phyloP scores from a whole-genome alignment of 2,329 filamentous ascomycete genomes.

The Ascochyta lentis region DNA sequence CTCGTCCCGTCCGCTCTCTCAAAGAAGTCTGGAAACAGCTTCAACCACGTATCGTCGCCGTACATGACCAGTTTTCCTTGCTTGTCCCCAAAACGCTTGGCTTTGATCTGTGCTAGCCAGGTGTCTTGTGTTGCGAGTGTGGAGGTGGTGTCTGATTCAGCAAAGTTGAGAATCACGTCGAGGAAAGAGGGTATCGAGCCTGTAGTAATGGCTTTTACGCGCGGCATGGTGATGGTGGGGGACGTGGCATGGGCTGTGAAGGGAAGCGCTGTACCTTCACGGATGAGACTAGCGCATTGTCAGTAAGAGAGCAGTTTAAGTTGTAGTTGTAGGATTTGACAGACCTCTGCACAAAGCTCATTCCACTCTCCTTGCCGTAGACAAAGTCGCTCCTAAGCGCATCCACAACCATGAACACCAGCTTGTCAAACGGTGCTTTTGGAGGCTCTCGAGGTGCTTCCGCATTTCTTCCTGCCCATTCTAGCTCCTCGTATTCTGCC shows the following conservation, averaged over 20 bases:
- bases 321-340: conserved; percentile 10
- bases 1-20: conserved; percentile 88
- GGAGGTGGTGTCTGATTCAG: conserved; percentile 90
- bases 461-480: conserved; percentile 53
- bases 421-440: conserved; percentile 78
- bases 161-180: conserved; percentile 94
- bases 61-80: conserved; percentile 84
- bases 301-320: not conserved
- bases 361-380: conserved; percentile 79
- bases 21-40: conserved; percentile 91
- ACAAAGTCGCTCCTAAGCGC: conserved; percentile 91
- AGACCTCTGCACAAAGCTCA: conserved; percentile 86
- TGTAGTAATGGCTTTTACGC: conserved; percentile 95
- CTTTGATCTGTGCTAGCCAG: conserved; percentile 92
- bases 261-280: conserved; percentile 80
- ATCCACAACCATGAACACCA: conserved; percentile 98
- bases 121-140: conserved; percentile 89
- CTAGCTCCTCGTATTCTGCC: conserved; percentile 68
- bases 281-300: conserved; percentile 70
- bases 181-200: conserved; percentile 98
- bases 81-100: conserved; percentile 52
- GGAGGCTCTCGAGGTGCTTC: conserved; percentile 53
- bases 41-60: conserved; percentile 97
- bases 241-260: conserved; percentile 97
- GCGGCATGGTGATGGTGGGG: conserved; percentile 97